These are phyloP conservation scores for Goffeauzyma gilvescens DNA, from an alignment of 768 basidiomycete genomes.

Conservation along the genomic window DNA sequence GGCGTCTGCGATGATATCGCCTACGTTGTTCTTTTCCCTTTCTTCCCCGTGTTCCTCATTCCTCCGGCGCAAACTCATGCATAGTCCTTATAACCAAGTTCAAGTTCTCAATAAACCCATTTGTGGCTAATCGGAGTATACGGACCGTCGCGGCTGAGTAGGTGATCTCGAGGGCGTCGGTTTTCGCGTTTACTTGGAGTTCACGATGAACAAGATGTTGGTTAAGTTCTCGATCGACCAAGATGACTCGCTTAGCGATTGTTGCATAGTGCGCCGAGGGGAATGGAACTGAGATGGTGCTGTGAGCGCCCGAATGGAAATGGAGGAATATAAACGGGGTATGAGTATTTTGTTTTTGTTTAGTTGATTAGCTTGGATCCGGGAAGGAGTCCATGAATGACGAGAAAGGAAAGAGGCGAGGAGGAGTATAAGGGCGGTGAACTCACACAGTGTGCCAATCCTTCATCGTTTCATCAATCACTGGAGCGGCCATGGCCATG, in stretches of 20 bases:
- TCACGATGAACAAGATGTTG: conserved; percentile 56
- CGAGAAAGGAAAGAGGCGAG: too few relatives aligned
- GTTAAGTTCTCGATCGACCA: conserved; percentile 72
- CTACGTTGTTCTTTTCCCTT: neutral
- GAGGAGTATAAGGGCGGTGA: too few relatives aligned
- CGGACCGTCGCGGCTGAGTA: conserved; percentile 48
- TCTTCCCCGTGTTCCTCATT: too few relatives aligned
- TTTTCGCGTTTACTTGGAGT: conserved; percentile 42
- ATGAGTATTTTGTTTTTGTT: too few relatives aligned
- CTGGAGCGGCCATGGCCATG: too few relatives aligned
- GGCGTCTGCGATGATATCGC: too few relatives aligned
- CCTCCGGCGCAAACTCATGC: conserved; percentile 56
- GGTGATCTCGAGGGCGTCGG: conserved; percentile 47
- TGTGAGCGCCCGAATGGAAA: conserved; percentile 12
- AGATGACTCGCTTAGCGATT: conserved; percentile 65
- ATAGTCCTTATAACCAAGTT: conserved; percentile 69
- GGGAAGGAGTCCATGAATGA: too few relatives aligned
- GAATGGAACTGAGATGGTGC: conserved; percentile 62
- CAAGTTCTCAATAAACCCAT: conserved; percentile 74
- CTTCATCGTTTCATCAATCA: too few relatives aligned
- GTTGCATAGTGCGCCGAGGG: conserved; percentile 50
- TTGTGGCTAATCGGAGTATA: conserved; percentile 62
- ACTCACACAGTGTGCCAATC: too few relatives aligned
- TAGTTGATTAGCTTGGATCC: too few relatives aligned
- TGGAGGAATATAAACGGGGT: neutral